Evolutionary conservation across 345 rosid species (phyloP), one percentile per base, ranked within the genome.

Genomic region (Pistacia integerrima): DNA sequence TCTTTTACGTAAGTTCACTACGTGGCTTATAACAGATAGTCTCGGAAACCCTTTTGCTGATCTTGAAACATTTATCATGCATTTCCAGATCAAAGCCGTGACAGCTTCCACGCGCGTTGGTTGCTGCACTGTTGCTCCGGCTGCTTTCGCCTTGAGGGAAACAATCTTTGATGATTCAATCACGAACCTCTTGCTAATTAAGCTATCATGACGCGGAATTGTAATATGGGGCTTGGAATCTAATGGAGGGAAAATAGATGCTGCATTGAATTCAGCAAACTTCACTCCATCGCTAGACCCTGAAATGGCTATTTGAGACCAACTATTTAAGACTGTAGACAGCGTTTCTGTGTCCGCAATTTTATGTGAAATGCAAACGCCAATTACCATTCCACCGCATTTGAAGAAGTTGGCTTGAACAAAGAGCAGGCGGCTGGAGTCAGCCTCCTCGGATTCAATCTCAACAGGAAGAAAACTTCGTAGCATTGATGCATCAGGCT

Each of bases 371-470:
- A 81, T 12, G 16, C 51, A n/a, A 25, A 78, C 4, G 11, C 81
- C 77, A 11, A 79, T 56, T 12, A 64, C 83, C 56, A 84, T 1
- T 28, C 81, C 81, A 28, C 81, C 77, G 11, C 87, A 74, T 7
- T 69, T 51, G 18, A 76, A 84, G 68, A 60, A 54, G 76, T 67
- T 84, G 5, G 73, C 82, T 17, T 84, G 84, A 35, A 81, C 70
- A 7, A 67, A 38, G 0, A 79, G 35, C 0, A 60, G 0, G 16
- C 33, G 65, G 1, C 69, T 77, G 0, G 72, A 36, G 25, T 59
- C 74, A 3, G 56, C 71, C 64, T 60, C 70, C 5, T 49, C 12
- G 13, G 72, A 72, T 28, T 72, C 59, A n/a, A 41, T 65, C 30
- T 73, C 35, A 9, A 79, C 52, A 52, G 79, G 80, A 22, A 73